A percentile compares a stretch with the other conserved stretches of the same genome.
These are phyloP conservation scores for Phyllosticta capitalensis DNA, from an alignment of 2,329 filamentous ascomycete genomes.

Conservation along the genomic window DNA sequence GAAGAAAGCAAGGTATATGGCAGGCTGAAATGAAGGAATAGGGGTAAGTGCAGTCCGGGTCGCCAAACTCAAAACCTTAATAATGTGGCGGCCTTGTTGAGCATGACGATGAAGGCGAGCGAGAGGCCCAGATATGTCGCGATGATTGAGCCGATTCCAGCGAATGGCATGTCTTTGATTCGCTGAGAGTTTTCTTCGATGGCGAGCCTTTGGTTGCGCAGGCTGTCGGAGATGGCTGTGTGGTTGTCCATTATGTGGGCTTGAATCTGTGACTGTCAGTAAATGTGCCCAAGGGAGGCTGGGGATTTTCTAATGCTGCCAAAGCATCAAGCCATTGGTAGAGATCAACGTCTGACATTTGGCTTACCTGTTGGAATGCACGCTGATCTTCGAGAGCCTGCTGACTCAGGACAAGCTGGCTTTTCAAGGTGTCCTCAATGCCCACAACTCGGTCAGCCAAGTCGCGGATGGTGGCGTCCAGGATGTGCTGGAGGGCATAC, in stretches of 20 bases:
- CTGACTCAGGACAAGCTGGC: neutral
- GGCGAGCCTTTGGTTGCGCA: neutral
- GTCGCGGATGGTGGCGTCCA: neutral
- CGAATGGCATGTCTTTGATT: neutral
- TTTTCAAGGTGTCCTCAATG: neutral
- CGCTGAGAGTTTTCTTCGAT: conserved; percentile 6
- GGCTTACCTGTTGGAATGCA: neutral
- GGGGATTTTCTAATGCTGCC: too few species aligned
- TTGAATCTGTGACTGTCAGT: neutral
- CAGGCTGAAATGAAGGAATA: too few species aligned
- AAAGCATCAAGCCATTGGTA: too few species aligned
- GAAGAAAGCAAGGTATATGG: too few species aligned
- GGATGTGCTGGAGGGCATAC: neutral
- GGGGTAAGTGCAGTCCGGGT: too few species aligned
- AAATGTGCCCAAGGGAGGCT: neutral
- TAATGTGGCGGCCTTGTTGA: too few species aligned
- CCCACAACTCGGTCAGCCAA: neutral
- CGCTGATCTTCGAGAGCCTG: conserved; percentile 3
- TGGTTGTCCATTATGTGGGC: neutral
- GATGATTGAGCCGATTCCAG: neutral
- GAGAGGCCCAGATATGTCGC: neutral
- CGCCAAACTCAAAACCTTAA: too few species aligned
- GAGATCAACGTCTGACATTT: neutral
- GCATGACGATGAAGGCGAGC: neutral
- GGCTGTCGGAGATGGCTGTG: neutral